A percentile compares a stretch with the other conserved stretches of the same genome.
phyloP scores from a whole-genome alignment of 257 asterid species.

The Penstemon barbatus region DNA sequence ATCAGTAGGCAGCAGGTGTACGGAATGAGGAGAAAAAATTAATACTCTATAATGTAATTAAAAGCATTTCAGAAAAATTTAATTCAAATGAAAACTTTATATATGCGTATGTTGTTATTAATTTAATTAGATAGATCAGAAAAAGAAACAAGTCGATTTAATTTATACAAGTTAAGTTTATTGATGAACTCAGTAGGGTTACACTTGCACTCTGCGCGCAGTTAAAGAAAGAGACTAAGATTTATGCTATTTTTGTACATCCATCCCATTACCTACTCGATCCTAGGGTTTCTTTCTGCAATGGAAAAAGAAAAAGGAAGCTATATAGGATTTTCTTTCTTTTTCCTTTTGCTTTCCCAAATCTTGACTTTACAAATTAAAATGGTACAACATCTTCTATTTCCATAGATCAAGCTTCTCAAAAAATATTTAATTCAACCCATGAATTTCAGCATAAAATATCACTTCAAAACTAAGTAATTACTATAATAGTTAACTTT shows the following conservation, averaged over 20 bases:
- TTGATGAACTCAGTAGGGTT: too few species aligned
- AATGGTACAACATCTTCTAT: neutral
- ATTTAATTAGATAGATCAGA: too few species aligned
- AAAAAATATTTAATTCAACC: neutral
- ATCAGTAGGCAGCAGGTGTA: conserved; percentile 33
- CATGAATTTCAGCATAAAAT: conserved; percentile 34
- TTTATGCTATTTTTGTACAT: conserved; percentile 26
- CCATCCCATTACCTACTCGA: neutral
- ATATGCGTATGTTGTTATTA: too few species aligned
- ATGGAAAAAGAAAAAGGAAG: neutral
- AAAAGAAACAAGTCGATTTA: neutral
- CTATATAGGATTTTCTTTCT: neutral
- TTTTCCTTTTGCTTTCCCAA: conserved; percentile 9
- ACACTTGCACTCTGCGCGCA: too few species aligned
- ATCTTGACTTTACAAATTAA: conserved; percentile 8
- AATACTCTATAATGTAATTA: conserved; percentile 26
- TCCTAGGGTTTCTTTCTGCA: conserved; percentile 38
- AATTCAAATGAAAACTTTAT: neutral
- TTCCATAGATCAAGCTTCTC: neutral
- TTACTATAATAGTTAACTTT: too few species aligned
- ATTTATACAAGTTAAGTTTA: too few species aligned
- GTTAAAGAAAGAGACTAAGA: neutral
- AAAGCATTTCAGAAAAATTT: conserved; percentile 3
- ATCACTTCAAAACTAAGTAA: conserved; percentile 16
- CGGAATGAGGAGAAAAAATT: neutral